Evolutionary conservation across 805 yeast species (phyloP).

Genomic region (Ogataea philodendri): DNA sequence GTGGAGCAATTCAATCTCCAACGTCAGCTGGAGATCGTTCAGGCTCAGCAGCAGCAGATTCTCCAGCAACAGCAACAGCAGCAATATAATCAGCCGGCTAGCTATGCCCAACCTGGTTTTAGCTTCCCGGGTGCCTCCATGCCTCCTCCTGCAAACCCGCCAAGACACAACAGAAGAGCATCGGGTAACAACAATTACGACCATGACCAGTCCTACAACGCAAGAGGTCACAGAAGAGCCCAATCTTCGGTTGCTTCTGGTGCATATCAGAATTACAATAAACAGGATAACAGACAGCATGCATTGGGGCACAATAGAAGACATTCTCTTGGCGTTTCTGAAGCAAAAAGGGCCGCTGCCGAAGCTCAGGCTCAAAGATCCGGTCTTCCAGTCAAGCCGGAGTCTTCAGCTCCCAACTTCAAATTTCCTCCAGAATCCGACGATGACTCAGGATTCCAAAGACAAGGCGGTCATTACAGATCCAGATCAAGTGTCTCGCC

Average conservation of each 20-base stretch:
- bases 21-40: conserved; percentile 87
- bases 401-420: conserved; percentile 39
- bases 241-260: conserved; percentile 38
- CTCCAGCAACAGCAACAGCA: conserved; percentile 67
- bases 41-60: conserved; percentile 88
- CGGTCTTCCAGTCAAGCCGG: conserved; percentile 31
- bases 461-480: conserved; percentile 22
- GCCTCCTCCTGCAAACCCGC: conserved; percentile 31
- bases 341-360: conserved; percentile 97
- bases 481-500: conserved; percentile 42
- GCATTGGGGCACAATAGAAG: conserved; percentile 80
- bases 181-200: conserved; percentile 27
- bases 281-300: conserved; percentile 27
- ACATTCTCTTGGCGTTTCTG: conserved; percentile 87
- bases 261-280: conserved; percentile 20
- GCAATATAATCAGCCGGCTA: conserved; percentile 35
- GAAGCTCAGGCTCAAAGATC: conserved; percentile 73
- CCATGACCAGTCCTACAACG: conserved; percentile 14
- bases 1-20: conserved; percentile 86
- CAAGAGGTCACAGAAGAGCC: conserved; percentile 45
- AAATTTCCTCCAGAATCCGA: conserved; percentile 52
- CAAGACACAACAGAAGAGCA: conserved; percentile 33
- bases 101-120: conserved; percentile 21
- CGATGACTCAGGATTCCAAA: conserved; percentile 9
- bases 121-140: conserved; percentile 25